These are phyloP conservation scores for Leucogyrophana mollusca DNA, from an alignment of 768 basidiomycete genomes.

Conservation along the genomic window DNA sequence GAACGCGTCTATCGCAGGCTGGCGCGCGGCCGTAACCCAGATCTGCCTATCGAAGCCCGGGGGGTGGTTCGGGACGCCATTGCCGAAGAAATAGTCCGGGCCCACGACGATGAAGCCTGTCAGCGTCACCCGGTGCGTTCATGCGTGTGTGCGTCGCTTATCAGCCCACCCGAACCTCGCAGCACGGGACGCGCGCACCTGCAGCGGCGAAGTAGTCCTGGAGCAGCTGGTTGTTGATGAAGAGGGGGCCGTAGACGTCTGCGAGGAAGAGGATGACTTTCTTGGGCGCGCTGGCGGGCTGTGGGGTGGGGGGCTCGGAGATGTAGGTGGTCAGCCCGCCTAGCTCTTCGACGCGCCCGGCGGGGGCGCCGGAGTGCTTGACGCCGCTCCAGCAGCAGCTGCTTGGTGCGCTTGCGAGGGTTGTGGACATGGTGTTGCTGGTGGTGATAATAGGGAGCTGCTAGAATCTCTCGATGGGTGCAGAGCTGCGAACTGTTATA, in stretches of 20 bases:
- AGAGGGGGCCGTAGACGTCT: slow-evolving; percentile 56
- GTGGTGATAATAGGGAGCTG: no score
- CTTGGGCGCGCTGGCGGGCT: slow-evolving; percentile 22
- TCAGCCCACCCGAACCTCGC: neutral
- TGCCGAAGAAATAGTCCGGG: slow-evolving; percentile 60
- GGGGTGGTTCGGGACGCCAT: slow-evolving; percentile 36
- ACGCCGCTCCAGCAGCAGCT: slow-evolving; percentile 50
- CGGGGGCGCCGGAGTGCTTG: slow-evolving; percentile 48
- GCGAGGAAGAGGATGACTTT: slow-evolving; percentile 55
- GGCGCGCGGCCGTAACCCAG: slow-evolving; percentile 36
- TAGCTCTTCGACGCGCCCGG: slow-evolving; percentile 41
- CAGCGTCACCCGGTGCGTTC: neutral
- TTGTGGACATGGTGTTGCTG: slow-evolving; percentile 25
- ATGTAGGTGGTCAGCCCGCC: slow-evolving; percentile 54
- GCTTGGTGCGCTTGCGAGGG: slow-evolving; percentile 41
- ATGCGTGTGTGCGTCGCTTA: no score
- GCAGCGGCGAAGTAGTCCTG: slow-evolving; percentile 61
- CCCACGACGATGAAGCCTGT: slow-evolving; percentile 58
- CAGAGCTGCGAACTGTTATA: no score
- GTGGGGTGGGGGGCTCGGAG: slow-evolving; percentile 39
- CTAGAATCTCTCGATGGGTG: no score
- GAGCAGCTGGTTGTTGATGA: slow-evolving; percentile 52
- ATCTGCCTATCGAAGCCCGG: slow-evolving; percentile 25
- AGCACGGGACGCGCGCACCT: slow-evolving; percentile 35
- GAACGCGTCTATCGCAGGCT: slow-evolving; percentile 34